Evolutionary conservation across 108 stramenopile genomes (phyloP), one percentile per base, ranked within the genome.

Genomic region (Fragilaria radians): DNA sequence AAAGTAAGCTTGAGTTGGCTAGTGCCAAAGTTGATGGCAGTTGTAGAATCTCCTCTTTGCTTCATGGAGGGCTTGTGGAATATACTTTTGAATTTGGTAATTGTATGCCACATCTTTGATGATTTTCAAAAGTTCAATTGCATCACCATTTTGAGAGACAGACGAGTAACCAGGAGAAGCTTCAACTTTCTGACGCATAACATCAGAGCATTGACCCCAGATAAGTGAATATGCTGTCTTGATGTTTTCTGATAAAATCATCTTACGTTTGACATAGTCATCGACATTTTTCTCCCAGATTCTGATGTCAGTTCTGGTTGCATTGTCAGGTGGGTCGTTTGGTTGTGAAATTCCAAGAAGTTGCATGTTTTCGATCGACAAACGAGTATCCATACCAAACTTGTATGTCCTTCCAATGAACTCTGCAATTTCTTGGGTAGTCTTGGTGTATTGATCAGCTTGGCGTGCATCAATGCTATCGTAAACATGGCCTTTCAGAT

Each of bases 21-120:
- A n/a, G 55, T 54, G 18, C 28, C 48, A 14, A 1, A 34, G 33
- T 33, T 65, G 57, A 3, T 19, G 3, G 25, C 27, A 30, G 11
- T 22, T 21, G 58, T 65, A 61, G 32, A 61, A 55, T 17, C 23
- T 14, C 45, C 59, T 4, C 31, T 32, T 28, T 18, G 57, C 48
- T 11, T 59, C 65, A 60, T 66, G 50, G 22, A 54, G 24, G 25
- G 71, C 32, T 7, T 32, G 47, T 1, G 56, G 17, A 7, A 4
- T 17, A 57, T 57, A 48, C 30, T 64, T 57, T n/a, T 62, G 52
- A 5, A 9, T 42, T 27, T 62, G 52, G 68, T 48, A 62, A 7
- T 57, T 11, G 23, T 48, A 62, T 9, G 18, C 17, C 14, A 59
- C 30, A 3, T 9, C 18, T 31, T 29, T 30, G 34, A 27, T 29